Conservation (phyloP, 352 stramenopile species). For the Plasmopara muralis region DNA sequence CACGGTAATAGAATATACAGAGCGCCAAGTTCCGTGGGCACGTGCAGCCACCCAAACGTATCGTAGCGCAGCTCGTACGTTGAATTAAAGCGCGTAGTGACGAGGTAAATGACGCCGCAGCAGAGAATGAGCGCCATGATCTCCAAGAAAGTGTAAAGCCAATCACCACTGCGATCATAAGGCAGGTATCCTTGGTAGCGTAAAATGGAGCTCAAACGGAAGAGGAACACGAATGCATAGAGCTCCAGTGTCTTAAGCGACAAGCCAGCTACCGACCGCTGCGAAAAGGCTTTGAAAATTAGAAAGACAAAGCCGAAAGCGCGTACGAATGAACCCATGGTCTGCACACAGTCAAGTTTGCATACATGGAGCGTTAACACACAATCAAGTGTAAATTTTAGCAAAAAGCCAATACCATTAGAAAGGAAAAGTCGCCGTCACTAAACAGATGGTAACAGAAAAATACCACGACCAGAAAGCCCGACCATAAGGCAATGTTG, state of each 20-base stretch:
- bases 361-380: constrained; percentile 6
- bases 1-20: constrained; percentile 84
- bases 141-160: constrained; percentile 97
- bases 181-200: constrained; percentile 95
- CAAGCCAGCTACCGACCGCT: constrained; percentile 86
- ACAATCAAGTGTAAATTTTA: neutral
- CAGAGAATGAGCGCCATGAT: constrained; percentile 87
- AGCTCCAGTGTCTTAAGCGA: constrained; percentile 97
- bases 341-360: constrained; percentile 33
- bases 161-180: constrained; percentile 94
- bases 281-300: constrained; percentile 93
- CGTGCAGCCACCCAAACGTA: constrained; percentile 89
- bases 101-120: constrained; percentile 84
- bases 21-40: constrained; percentile 75
- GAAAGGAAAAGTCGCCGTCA: constrained; percentile 98
- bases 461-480: constrained; percentile 91
- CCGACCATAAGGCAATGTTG: constrained; percentile 95
- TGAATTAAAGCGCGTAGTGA: constrained; percentile 90
- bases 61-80: constrained; percentile 96
- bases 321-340: constrained; percentile 85
- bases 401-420: constrained; percentile 75
- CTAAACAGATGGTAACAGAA: constrained; percentile 96
- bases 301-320: constrained; percentile 90
- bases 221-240: constrained; percentile 96
- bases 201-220: constrained; percentile 95